Conservation (phyloP, 2,329 filamentous ascomycete species). For the Ascochyta lentis region DNA sequence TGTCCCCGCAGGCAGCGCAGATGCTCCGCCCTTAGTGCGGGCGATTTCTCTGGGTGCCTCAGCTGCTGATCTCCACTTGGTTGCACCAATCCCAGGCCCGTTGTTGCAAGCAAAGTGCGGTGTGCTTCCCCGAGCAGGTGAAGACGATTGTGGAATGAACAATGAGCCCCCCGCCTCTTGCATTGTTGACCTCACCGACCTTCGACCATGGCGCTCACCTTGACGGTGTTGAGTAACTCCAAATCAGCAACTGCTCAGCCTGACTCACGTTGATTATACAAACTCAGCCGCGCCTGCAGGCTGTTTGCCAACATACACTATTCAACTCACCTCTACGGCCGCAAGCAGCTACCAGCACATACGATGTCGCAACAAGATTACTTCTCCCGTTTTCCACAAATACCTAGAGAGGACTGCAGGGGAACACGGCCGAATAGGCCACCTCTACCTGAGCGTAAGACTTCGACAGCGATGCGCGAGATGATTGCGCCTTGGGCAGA, state of each 20-base stretch:
- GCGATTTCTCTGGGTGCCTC: constrained; percentile 8
- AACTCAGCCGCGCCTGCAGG: constrained; percentile 9
- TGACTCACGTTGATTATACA: constrained; percentile 11
- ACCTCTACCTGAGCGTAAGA: constrained; percentile 9
- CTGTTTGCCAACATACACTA: constrained; percentile 3
- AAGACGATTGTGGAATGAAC: constrained; percentile 18
- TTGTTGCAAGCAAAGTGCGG: constrained; percentile 15
- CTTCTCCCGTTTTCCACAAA: constrained; percentile 8
- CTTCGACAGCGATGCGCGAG: constrained; percentile 20
- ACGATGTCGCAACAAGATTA: constrained; percentile 20
- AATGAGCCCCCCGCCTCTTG: constrained; percentile 16
- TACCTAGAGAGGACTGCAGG: neutral
- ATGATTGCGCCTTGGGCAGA: constrained; percentile 19
- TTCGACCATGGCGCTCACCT: constrained; percentile 12
- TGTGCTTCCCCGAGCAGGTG: constrained; percentile 9
- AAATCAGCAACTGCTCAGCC: constrained; percentile 4
- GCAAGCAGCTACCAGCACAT: constrained; percentile 3
- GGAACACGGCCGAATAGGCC: constrained; percentile 5
- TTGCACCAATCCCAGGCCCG: constrained; percentile 13
- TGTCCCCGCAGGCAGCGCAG: constrained; percentile 1
- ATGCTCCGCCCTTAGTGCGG: constrained; percentile 1
- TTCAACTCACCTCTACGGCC: neutral
- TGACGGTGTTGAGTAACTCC: constrained; percentile 1
- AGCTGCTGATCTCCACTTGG: constrained; percentile 8
- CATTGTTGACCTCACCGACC: constrained; percentile 14